phyloP scores from a whole-genome alignment of 331 rosid species.

The Spiraea crenata region DNA sequence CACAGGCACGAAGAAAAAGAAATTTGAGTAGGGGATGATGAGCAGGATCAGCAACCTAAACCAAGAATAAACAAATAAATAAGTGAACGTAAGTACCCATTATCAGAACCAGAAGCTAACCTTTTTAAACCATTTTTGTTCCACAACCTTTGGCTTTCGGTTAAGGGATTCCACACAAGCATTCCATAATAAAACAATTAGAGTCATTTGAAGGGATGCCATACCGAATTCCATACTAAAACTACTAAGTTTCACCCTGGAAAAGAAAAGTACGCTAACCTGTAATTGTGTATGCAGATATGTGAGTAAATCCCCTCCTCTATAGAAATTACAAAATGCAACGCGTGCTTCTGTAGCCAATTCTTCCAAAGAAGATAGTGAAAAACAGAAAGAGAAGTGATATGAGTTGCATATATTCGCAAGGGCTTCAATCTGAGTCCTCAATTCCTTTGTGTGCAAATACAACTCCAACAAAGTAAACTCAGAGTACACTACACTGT shows the following conservation, averaged over 20 bases:
- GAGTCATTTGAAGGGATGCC: background rate
- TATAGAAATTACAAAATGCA: slow-evolving; percentile 51
- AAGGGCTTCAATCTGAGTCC: slow-evolving; percentile 66
- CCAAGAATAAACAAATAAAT: slow-evolving; percentile 13
- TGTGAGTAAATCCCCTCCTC: slow-evolving; percentile 79
- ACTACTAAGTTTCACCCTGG: background rate
- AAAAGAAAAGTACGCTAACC: slow-evolving; percentile 42
- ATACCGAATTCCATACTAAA: background rate
- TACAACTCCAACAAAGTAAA: slow-evolving; percentile 72
- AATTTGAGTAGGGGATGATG: slow-evolving; percentile 71
- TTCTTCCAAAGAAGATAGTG: slow-evolving; percentile 46
- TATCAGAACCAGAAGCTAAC: background rate
- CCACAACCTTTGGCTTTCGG: background rate
- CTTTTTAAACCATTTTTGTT: background rate
- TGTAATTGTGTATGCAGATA: slow-evolving; percentile 73
- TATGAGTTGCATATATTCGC: slow-evolving; percentile 68
- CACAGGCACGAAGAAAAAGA: slow-evolving; percentile 81
- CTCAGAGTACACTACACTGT: slow-evolving; percentile 66
- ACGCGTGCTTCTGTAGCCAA: slow-evolving; percentile 44
- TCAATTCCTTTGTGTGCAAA: slow-evolving; percentile 74
- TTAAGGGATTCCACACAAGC: background rate
- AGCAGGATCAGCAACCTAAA: slow-evolving; percentile 94
- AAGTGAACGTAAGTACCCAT: background rate
- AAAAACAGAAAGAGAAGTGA: slow-evolving; percentile 40
- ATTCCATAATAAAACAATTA: background rate